Base-by-base conservation (phyloP, 306 rosid species). In the Quillaja saponaria region DNA sequence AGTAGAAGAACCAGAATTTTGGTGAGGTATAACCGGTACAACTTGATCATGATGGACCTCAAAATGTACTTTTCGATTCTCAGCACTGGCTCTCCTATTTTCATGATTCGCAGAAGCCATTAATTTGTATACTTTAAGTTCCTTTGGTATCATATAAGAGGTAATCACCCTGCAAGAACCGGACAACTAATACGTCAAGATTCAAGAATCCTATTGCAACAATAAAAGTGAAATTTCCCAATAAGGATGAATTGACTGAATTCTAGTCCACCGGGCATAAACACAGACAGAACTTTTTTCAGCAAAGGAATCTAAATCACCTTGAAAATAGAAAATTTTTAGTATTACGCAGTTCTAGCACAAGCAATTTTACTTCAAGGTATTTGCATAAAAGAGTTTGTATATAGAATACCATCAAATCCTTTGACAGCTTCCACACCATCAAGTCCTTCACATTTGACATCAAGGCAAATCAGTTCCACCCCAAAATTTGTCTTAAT, bases 41-140 rank as follows among this genome's bases (percentile, higher is more conserved):
- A 15, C 72, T 16, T 67, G 69, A 15, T 31, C 68, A 0, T 15
- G 15, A 1, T 75, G 78, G 19, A 71, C 55, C 18, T 84, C 71
- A 55, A 79, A 74, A 62, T 74, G 77, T 12, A 81, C 85, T 64
- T 49, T 73, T 11, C 38, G 20, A 58, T 68, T 68, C 48, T 69
- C 75, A 4, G 71, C 70, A 61, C 75, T 74, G 31, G 47, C 84
- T 49, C 8, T 63, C 46, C 33, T 58, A 28, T 53, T 46, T 42
- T 41, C 83, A 58, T 69, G 55, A 60, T 41, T 71, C 49, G 52
- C n/a, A 20, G 20, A 39, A 58, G 75, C 76, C 87, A 78, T 65
- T 28, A 16, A 54, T 37, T 34, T 35, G 6, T 13, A 6, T 50
- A 2, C 13, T 25, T 20, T 17, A 19, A 19, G 10, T 50, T 39